Evolutionary conservation across 192 early-diverging fungal genomes (phyloP), one percentile per base, ranked within the genome.

Genomic region (Allomyces macrogynus): DNA sequence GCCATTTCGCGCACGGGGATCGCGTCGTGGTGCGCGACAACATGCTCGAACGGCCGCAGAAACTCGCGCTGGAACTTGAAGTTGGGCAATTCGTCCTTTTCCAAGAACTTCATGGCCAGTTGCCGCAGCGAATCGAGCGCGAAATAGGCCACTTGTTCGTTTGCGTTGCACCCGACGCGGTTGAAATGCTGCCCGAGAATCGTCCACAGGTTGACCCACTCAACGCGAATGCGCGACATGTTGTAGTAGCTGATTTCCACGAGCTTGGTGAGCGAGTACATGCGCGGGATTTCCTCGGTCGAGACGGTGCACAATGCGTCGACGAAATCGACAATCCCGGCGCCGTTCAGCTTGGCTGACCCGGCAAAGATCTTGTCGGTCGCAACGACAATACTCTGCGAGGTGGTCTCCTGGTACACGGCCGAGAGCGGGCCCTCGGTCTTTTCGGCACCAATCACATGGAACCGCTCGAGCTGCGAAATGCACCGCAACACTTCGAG

Each of bases 191-290:
- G 83, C 0, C 87, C 87, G 20, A 88, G 72, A 14, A 87, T 86
- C 0, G 80, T 77, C 92, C 93, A 96, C 60, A 94, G 83, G 71
- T 93, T 87, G 25, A 86, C 87, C 92, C 93, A 97, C 73, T 93
- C 90, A 68, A 89, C 85, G 63, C 93, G 82, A 70, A 97, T 97
- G 66, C 93, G 87, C 44, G 78, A 80, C 91, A 97, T 93, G 73
- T 97, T 97, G 77, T 97, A 97, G 75, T 97, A 90, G 1, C 90
- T 84, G 63, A 97, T 91, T 70, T 97, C 93, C 1, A 97, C 93
- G 63, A 97, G 80, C 68, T 93, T 93, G 69, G 91, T 91, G 66
- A 97, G 75, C 68, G 89, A 86, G 74, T 89, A 97, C 84, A 91
- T 86, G 23, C 93, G 74, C 61, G 90, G 88, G 26, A 95, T 89